These are phyloP conservation scores for Juglanconis sp. DNA, from an alignment of 2,329 filamentous ascomycete genomes.

Conservation along the genomic window DNA sequence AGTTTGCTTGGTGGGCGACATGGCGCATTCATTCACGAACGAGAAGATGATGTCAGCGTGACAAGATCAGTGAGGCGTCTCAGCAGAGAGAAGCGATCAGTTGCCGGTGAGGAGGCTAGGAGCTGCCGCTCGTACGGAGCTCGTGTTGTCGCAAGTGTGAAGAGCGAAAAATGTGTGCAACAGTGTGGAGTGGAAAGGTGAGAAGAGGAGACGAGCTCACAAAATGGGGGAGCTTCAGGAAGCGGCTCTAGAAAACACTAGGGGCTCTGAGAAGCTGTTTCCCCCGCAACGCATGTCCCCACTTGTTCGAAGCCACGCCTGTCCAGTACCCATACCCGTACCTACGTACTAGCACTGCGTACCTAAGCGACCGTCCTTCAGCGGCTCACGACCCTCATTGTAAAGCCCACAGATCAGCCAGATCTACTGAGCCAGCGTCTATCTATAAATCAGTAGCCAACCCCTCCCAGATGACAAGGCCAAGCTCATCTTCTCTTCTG, in stretches of 20 bases:
- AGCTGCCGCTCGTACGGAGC: background rate
- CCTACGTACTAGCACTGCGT: too few relatives aligned
- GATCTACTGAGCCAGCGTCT: too few relatives aligned
- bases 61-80: background rate
- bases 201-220: background rate
- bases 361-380: too few relatives aligned
- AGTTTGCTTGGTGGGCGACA: slow-evolving; percentile 8
- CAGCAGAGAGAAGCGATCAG: background rate
- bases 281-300: slow-evolving; percentile 7
- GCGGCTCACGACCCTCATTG: too few relatives aligned
- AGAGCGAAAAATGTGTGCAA: background rate
- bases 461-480: too few relatives aligned
- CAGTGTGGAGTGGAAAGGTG: slow-evolving; percentile 1
- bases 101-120: too few relatives aligned
- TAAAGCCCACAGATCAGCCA: too few relatives aligned
- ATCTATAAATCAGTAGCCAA: too few relatives aligned
- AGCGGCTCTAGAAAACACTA: slow-evolving; percentile 6
- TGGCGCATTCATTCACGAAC: slow-evolving; percentile 5
- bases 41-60: background rate
- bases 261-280: slow-evolving; percentile 8
- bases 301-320: background rate
- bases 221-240: background rate
- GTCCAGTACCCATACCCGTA: too few relatives aligned
- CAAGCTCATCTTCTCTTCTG: too few relatives aligned
- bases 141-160: background rate